Conservation (phyloP, 208 protist genomes). For the Phytomonas francai region DNA sequence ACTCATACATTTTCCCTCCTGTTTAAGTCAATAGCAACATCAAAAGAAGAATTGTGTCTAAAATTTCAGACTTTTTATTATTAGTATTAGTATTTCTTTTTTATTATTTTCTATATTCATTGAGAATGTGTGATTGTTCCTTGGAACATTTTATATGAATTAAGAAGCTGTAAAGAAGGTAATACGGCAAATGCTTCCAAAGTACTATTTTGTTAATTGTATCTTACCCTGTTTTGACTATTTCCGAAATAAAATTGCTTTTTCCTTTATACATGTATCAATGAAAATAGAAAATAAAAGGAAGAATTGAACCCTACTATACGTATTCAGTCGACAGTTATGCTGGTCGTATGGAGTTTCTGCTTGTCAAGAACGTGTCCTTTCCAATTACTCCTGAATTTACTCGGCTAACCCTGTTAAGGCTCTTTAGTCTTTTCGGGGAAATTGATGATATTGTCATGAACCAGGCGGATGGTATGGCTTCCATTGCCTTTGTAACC, state of each 20-base stretch:
- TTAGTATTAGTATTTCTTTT: too few species aligned
- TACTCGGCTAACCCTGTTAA: slow-evolving; percentile 38
- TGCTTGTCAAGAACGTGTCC: slow-evolving; percentile 31
- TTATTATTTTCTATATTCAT: too few species aligned
- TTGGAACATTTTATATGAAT: too few species aligned
- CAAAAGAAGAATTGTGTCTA: slow-evolving; percentile 11
- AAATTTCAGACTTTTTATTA: slow-evolving; percentile 12
- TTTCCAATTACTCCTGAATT: slow-evolving; percentile 55
- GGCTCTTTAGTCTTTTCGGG: slow-evolving; percentile 29
- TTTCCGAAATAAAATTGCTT: slow-evolving; percentile 6
- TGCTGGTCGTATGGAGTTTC: slow-evolving; percentile 36
- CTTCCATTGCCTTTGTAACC: slow-evolving; percentile 45
- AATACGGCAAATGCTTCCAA: neutral
- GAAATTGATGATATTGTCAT: slow-evolving; percentile 58
- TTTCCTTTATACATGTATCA: slow-evolving; percentile 12
- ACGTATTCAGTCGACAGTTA: neutral
- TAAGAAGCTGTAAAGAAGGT: too few species aligned
- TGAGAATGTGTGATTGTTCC: too few species aligned
- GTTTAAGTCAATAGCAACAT: neutral
- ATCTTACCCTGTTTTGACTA: too few species aligned
- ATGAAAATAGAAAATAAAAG: slow-evolving; percentile 12
- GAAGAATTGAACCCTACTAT: neutral
- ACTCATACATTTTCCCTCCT: too few species aligned
- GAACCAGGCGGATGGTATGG: slow-evolving; percentile 29
- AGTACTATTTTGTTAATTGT: slow-evolving; percentile 6